phyloP scores from a whole-genome alignment of 352 stramenopile species.

The Phytophthora foliorum region DNA sequence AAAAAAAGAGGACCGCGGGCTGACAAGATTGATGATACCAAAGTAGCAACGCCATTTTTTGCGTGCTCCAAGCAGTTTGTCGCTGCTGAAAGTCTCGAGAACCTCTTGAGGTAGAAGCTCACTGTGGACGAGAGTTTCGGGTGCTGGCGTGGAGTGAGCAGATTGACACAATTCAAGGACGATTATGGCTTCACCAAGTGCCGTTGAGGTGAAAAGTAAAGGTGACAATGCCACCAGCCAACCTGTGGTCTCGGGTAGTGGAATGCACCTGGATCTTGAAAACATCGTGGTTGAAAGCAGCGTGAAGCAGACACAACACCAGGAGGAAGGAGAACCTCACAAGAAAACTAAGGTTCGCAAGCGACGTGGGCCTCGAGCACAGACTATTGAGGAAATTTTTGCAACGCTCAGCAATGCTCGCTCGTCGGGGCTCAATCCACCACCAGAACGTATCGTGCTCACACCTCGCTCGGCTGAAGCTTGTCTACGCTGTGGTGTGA shows the following conservation, averaged over 20 bases:
- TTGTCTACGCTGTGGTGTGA: conserved; percentile 92
- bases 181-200: conserved; percentile 17
- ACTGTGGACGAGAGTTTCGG: background rate
- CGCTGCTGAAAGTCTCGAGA: background rate
- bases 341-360: conserved; percentile 73
- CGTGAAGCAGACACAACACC: background rate
- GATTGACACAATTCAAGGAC: background rate
- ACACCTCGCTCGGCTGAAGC: conserved; percentile 91
- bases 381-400: conserved; percentile 85
- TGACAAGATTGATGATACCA: conserved; percentile 25
- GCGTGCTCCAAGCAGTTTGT: conserved; percentile 1
- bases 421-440: conserved; percentile 76
- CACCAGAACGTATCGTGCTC: conserved; percentile 81
- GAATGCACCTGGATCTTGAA: conserved; percentile 46
- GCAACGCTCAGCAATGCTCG: conserved; percentile 77
- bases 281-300: conserved; percentile 10
- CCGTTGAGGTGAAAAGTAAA: background rate
- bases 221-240: conserved; percentile 1
- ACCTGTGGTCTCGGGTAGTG: background rate
- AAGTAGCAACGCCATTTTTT: conserved; percentile 12
- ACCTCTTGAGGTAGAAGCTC: background rate
- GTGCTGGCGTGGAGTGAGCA: background rate
- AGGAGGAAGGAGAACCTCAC: conserved; percentile 18
- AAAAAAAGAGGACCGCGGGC: conserved; percentile 23
- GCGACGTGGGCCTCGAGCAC: conserved; percentile 62